A percentile compares a stretch with the other conserved stretches of the same genome.
Conservation (phyloP, 495 filamentous ascomycete genomes). For the Corynascus novoguineensis region DNA sequence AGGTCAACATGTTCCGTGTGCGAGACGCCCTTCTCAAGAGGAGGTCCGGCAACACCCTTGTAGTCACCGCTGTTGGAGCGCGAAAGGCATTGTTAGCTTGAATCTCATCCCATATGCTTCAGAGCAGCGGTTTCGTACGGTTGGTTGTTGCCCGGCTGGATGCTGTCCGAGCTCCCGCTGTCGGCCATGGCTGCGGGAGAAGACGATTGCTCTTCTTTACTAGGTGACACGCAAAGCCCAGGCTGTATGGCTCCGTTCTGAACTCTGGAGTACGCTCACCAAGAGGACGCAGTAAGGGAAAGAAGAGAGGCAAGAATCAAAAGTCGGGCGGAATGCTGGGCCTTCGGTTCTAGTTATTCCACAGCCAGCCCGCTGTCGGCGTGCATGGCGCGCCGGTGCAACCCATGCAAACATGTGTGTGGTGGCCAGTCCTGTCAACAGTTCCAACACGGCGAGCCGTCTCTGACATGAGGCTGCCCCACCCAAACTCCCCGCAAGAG, state of each 20-base stretch:
- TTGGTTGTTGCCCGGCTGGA: neutral
- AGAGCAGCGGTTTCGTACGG: neutral
- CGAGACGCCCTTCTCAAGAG: slow-evolving; percentile 33
- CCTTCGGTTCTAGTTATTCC: neutral
- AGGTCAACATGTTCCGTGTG: slow-evolving; percentile 36
- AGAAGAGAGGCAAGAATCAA: neutral
- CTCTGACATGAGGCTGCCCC: neutral
- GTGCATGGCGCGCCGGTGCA: neutral
- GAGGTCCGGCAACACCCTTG: slow-evolving; percentile 30
- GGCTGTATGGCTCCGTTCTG: neutral
- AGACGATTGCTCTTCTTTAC: neutral
- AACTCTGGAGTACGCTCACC: neutral
- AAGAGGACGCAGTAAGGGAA: neutral
- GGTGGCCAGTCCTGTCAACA: neutral
- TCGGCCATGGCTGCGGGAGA: slow-evolving; percentile 13
- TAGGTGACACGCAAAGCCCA: neutral
- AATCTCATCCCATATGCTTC: neutral
- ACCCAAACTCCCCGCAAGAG: slow-evolving; percentile 3
- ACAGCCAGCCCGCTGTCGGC: neutral
- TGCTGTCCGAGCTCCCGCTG: slow-evolving; percentile 12
- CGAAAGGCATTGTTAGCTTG: neutral
- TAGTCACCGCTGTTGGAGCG: slow-evolving; percentile 16
- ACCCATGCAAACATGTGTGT: neutral
- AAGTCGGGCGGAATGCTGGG: neutral
- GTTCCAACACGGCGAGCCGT: neutral